Evolutionary conservation across 148 eudicot species (phyloP), one percentile per base, ranked within the genome.

Genomic region (Nepenthes mirabilis): DNA sequence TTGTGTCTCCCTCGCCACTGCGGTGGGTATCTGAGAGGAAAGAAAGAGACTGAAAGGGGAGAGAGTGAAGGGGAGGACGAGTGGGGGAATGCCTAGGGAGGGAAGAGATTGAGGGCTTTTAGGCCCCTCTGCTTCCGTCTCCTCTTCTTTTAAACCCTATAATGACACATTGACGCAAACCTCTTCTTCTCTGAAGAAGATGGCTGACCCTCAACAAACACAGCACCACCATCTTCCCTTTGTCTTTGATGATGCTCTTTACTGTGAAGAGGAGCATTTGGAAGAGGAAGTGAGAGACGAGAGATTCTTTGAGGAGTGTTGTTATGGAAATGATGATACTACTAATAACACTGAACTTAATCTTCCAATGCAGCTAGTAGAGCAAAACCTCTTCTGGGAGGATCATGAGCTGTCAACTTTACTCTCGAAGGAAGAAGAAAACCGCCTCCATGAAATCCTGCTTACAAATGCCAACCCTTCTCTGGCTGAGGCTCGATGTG

Each of bases 371-470:
- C 45, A 10, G 14, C 2, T 49, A 13, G 1, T 49, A 49, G 75
- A 75, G n/a, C 74, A 81, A 33, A 83, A 79, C 52, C 58, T 80
- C 50, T 65, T 53, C 12, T 79, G 82, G 82, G 94, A 83, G 61
- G 72, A 79, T 5, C 78, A 81, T 36, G 83, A 87, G 64, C 65
- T 81, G 35, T 40, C 60, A 2, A 61, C 66, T 64, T 36, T 87
- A 55, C 54, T 84, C 11, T 63, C 74, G 1, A 84, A 77, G 72
- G 83, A 79, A 68, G 13, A 50, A 62, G 62, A 47, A 11, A 68
- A 62, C 11, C 33, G 43, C 5, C 52, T 60, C 37, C 57, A 5
- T 36, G 6, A 50, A 51, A 49, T 40, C 2, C 11, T 62, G 6
- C 52, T 48, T 5, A 23, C 23, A 23, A 23, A 23, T 23, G 23